Conservation (phyloP, 2,329 filamentous ascomycete species). For the Orbilia quercus region DNA sequence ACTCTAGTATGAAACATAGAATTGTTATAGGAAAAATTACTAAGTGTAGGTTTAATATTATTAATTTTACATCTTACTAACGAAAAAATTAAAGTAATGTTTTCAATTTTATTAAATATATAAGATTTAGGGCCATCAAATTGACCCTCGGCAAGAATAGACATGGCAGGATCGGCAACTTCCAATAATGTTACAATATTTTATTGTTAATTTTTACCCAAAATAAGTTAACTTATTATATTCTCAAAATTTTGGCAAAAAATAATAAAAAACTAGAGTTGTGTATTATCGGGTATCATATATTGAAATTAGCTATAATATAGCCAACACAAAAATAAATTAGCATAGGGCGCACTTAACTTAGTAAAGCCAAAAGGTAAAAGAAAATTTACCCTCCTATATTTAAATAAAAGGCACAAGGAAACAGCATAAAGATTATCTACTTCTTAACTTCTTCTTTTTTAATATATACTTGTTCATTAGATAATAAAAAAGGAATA, state of each 20-base stretch:
- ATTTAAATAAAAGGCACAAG: constrained; percentile 18
- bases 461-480: constrained; percentile 16
- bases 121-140: too few relatives aligned
- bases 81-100: too few relatives aligned
- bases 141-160: constrained; percentile 2
- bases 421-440: background rate
- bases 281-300: constrained; percentile 15
- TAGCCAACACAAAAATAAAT: constrained; percentile 7
- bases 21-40: too few relatives aligned
- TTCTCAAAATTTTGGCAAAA: constrained; percentile 10
- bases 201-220: constrained; percentile 4
- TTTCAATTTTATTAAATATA: too few relatives aligned
- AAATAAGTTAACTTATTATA: constrained; percentile 19
- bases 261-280: constrained; percentile 12
- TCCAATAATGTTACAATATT: constrained; percentile 9
- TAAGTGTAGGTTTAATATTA: too few relatives aligned
- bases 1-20: too few relatives aligned
- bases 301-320: constrained; percentile 30
- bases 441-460: constrained; percentile 21
- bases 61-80: too few relatives aligned
- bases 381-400: constrained; percentile 9
- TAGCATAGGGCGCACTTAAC: background rate
- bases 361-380: constrained; percentile 12
- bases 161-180: constrained; percentile 4
- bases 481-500: constrained; percentile 7